These are phyloP conservation scores for Corylus avellana DNA, from an alignment of 306 rosid genomes.

Conservation along the genomic window DNA sequence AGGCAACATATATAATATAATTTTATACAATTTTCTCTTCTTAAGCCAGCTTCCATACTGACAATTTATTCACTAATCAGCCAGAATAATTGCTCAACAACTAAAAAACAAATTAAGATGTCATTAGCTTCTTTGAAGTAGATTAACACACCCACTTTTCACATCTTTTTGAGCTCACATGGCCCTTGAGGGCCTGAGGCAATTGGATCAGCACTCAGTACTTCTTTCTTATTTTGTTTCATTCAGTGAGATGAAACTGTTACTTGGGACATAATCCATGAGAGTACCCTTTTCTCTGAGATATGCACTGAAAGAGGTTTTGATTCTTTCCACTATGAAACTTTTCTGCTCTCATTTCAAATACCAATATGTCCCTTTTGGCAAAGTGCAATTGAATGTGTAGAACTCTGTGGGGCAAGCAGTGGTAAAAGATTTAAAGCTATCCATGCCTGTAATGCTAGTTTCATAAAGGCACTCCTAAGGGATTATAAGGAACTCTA, in stretches of 20 bases:
- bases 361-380: background rate
- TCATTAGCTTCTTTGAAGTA: background rate
- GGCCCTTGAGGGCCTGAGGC: background rate
- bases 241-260: slow-evolving; percentile 11
- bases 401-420: background rate
- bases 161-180: background rate
- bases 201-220: background rate
- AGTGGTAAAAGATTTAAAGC: too few relatives aligned
- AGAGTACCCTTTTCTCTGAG: slow-evolving; percentile 30
- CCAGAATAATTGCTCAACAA: background rate
- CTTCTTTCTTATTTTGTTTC: background rate
- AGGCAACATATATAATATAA: background rate
- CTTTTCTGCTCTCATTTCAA: background rate
- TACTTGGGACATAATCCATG: slow-evolving; percentile 46
- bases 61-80: background rate
- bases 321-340: slow-evolving; percentile 21
- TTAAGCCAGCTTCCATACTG: background rate
- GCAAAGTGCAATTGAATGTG: background rate
- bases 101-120: background rate
- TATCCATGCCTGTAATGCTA: background rate
- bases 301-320: slow-evolving; percentile 33
- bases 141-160: background rate
- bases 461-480: background rate
- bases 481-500: too few relatives aligned
- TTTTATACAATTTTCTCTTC: background rate